Evolutionary conservation across 2,329 filamentous ascomycete species (phyloP), one percentile per base, ranked within the genome.

Genomic region (Lecanosticta acicola): DNA sequence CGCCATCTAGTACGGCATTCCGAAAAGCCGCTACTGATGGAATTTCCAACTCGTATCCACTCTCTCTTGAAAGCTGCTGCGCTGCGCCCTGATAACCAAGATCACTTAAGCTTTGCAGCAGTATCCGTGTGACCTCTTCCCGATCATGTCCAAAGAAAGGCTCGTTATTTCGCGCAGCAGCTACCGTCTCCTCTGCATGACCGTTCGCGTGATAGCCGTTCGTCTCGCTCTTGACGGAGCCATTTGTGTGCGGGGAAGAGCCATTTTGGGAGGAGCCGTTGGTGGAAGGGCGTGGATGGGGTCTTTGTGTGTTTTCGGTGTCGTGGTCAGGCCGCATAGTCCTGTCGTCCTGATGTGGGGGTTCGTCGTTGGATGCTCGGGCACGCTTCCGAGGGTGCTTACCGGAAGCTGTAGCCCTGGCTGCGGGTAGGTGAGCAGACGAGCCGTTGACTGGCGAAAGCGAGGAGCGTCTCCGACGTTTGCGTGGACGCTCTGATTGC

Each of bases 71-170:
- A 46, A 98, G 73, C 50, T 77, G 81, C 36, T 80, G 75, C 18
- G 93, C 91, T 10, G 91, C 86, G 10, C 75, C 73, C 48, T 81
- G 75, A 63, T 97, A 96, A 2, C 93, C 93, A 71, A 98, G 76
- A 65, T 96, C 91, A 18, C 82, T 80, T 54, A 98, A 71, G 29
- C 89, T 86, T 68, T 98, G 93, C 60, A 98, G 93, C 59, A 98
- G 69, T 53, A 97, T 85, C 43, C 93, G 78, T 3, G 91, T 94
- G 36, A 97, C 84, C 70, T 98, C 91, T 72, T 95, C 89, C 63
- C 88, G 81, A 63, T 93, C 81, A 63, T 97, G 91, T 14, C 89
- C 90, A 61, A 82, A 84, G 66, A 94, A 97, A 26, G 72, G 71
- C 20, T 66, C 59, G 16, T 61, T 47, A 33, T 56, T 59, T 18